Percentiles rank a stretch among this genome's conserved stretches.
phyloP scores from a whole-genome alignment of 352 stramenopile species.

The Phytopythium litorale region DNA sequence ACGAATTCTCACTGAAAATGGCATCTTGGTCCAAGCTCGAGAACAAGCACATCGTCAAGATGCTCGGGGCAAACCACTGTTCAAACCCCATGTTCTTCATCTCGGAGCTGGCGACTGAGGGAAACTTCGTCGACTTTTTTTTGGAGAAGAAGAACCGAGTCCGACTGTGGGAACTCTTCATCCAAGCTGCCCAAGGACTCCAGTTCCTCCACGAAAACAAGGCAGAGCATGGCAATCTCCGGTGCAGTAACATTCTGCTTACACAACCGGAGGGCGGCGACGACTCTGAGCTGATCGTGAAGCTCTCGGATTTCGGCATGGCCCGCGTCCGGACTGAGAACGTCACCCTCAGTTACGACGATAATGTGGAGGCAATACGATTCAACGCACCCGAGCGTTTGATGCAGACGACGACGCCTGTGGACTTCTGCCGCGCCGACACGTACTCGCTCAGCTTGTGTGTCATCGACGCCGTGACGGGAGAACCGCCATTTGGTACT shows the following conservation, averaged over 20 bases:
- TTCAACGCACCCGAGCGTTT: conserved; percentile 5
- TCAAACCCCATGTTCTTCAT: conserved; percentile 18
- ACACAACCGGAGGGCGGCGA: conserved; percentile 9
- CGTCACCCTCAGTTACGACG: not conserved
- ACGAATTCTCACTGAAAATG: conserved; percentile 34
- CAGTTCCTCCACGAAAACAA: conserved; percentile 30
- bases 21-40: conserved; percentile 24
- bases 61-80: conserved; percentile 31
- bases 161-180: no score
- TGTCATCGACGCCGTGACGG: conserved; percentile 18
- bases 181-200: conserved; percentile 17
- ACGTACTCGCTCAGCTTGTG: conserved; percentile 27
- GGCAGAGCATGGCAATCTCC: conserved; percentile 27
- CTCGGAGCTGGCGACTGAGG: no score
- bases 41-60: conserved; percentile 24
- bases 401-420: not conserved
- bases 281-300: not conserved
- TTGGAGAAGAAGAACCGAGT: no score
- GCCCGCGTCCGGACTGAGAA: not conserved
- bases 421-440: conserved; percentile 7
- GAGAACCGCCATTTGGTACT: no score
- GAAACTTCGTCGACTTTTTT: no score
- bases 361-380: no score
- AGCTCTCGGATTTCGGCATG: conserved; percentile 11
- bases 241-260: conserved; percentile 38